Evolutionary conservation across 805 yeast genomes (phyloP).

Genomic region (Hanseniaspora taiwanica): DNA sequence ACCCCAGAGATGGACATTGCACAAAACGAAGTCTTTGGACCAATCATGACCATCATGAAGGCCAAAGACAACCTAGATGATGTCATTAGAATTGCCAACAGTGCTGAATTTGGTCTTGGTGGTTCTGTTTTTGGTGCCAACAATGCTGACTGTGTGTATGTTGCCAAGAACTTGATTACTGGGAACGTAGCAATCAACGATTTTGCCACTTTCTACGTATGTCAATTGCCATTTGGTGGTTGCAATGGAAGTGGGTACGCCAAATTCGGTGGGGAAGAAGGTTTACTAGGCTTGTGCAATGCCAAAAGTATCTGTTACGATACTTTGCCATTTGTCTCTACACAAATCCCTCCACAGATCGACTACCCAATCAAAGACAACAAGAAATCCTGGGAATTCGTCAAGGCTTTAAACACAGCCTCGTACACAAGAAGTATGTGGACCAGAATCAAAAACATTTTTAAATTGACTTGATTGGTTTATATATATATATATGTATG

Average conservation of each 20-base stretch:
- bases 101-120: conserved; percentile 83
- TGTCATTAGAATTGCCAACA: conserved; percentile 67
- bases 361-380: conserved; percentile 85
- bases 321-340: conserved; percentile 61
- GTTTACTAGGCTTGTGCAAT: conserved; percentile 76
- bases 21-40: conserved; percentile 88
- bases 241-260: conserved; percentile 89
- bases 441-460: conserved; percentile 47
- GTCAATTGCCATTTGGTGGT: conserved; percentile 97
- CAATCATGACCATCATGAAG: conserved; percentile 66
- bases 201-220: conserved; percentile 90
- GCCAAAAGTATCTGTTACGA: conserved; percentile 84
- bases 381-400: conserved; percentile 80
- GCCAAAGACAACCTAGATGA: conserved; percentile 47
- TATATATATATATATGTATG: background rate
- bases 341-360: conserved; percentile 73
- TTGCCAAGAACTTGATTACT: conserved; percentile 51
- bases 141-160: conserved; percentile 41
- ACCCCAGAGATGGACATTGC: conserved; percentile 68
- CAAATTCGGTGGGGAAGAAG: conserved; percentile 96
- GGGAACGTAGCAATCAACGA: conserved; percentile 97
- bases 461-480: conserved; percentile 17
- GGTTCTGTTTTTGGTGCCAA: conserved; percentile 74
- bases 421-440: conserved; percentile 70
- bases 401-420: conserved; percentile 64